Base-by-base conservation (phyloP, 1,284 basidiomycete genomes). In the Puccinia hordei region DNA sequence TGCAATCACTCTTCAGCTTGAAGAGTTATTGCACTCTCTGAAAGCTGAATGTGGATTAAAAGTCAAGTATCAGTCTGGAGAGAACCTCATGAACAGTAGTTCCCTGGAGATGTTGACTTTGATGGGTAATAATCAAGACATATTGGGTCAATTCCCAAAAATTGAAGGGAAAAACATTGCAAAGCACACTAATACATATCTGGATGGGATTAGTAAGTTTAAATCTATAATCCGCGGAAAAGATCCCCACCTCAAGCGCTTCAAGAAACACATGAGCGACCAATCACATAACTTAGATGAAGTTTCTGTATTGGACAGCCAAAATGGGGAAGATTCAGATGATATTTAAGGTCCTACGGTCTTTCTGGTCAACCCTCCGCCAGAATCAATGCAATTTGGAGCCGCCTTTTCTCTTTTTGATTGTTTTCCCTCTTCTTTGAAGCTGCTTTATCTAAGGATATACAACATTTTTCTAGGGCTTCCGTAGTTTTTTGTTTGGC, bases 81-180 rank as follows among this genome's bases (percentile, higher is more conserved):
- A 24, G 4, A 68, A 68, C 66, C 27, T 19, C 5, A 2, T 68
- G 0, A 24, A 41, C 10, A 27, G 5, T 0, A 17, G 44, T 13
- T 46, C 41, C 2, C 66, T 68, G 17, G 66, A 68, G 24, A 68
- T 68, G 66, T 46, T 68, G 12, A 33, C 27, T 4, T 22, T 68
- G 8, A 68, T 68, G 41, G 41, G 66, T 30, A 68, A 68, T n/a
- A 68, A 51, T 22, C 24, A 9, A 27, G 66, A 68, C 19, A 44
- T 68, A 3, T 49, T 68, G 41, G 41, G 49, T 19, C 66, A 68
- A 33, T 49, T 0, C 12, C n/a, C 66, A 10, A 24, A 24, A 19
- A 22, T 0, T 0, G 15, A 51, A 1, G n/a, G 46, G 1, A 10
- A 68, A 4, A 22, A 46, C 22, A 46, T 68, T 0, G n/a, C 10